Evolutionary conservation across 2,329 filamentous ascomycete genomes (phyloP).

Genomic region (Leptographium galeiforme): DNA sequence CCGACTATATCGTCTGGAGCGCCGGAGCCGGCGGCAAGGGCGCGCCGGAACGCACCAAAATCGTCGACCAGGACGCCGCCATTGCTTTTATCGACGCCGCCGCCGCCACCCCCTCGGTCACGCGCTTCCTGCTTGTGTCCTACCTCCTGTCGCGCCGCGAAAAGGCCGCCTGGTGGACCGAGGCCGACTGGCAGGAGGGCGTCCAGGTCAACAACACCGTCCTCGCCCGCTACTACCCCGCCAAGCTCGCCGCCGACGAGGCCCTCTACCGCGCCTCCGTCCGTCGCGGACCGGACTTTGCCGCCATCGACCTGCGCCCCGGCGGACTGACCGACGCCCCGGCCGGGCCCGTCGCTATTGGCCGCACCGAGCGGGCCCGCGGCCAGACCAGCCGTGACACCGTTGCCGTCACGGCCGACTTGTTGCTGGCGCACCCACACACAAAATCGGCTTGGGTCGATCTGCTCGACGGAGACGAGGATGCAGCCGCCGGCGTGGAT

Average conservation of each 20-base stretch:
- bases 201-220: conserved; percentile 25
- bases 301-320: conserved; percentile 40
- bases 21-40: conserved; percentile 51
- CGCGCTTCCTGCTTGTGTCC: conserved; percentile 51
- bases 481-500: conserved; percentile 31
- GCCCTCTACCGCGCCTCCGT: conserved; percentile 34
- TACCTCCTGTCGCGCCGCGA: conserved; percentile 40
- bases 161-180: conserved; percentile 42
- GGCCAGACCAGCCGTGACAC: conserved; percentile 39
- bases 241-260: conserved; percentile 48
- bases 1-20: conserved; percentile 56
- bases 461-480: conserved; percentile 38
- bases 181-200: conserved; percentile 30
- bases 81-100: conserved; percentile 48
- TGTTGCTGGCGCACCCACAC: conserved; percentile 36
- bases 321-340: conserved; percentile 33
- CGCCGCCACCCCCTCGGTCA: conserved; percentile 37
- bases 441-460: conserved; percentile 38
- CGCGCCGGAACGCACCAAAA: conserved; percentile 28
- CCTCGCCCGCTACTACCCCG: conserved; percentile 42
- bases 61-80: conserved; percentile 50
- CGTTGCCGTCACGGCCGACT: conserved; percentile 44
- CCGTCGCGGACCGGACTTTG: conserved; percentile 22
- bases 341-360: conserved; percentile 32
- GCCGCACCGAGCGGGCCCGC: conserved; percentile 24